These are phyloP conservation scores for Helichrysum umbraculigerum DNA, from an alignment of 129 eudicot genomes.

Conservation along the genomic window DNA sequence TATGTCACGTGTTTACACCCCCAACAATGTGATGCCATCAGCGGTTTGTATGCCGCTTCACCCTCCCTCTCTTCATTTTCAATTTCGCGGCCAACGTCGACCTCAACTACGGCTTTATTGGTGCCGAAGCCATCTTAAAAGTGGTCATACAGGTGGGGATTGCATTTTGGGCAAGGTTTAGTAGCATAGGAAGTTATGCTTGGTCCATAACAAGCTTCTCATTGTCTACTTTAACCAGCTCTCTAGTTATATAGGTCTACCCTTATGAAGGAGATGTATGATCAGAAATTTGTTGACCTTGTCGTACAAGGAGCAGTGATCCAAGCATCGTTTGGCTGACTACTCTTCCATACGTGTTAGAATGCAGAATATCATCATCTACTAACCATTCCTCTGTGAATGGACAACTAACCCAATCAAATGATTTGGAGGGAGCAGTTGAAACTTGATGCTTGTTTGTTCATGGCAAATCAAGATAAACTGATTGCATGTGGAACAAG, in stretches of 20 bases:
- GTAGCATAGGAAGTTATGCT: constrained; percentile 68
- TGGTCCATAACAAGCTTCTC: constrained; percentile 89
- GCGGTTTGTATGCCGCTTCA: constrained; percentile 63
- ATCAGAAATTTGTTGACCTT: constrained; percentile 50
- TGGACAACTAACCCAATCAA: neutral
- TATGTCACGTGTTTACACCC: constrained; percentile 71
- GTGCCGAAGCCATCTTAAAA: constrained; percentile 63
- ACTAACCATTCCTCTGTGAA: constrained; percentile 26
- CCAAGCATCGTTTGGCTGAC: constrained; percentile 78
- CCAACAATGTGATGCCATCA: constrained; percentile 75
- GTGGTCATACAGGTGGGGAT: constrained; percentile 53
- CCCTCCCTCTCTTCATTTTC: constrained; percentile 71
- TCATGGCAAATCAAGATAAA: constrained; percentile 80
- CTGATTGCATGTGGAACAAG: constrained; percentile 65
- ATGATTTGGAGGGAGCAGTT: constrained; percentile 50
- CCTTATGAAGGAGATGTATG: constrained; percentile 78
- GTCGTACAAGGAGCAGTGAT: constrained; percentile 70
- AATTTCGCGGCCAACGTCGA: constrained; percentile 68
- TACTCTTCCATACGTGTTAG: constrained; percentile 51
- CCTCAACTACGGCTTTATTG: constrained; percentile 58
- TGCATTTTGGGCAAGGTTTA: constrained; percentile 65
- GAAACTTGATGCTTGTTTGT: constrained; percentile 54
- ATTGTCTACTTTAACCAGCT: constrained; percentile 60
- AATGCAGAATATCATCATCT: constrained; percentile 43
- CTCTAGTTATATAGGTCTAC: constrained; percentile 71